Evolutionary conservation across 192 early-diverging fungal species (phyloP), one percentile per base, ranked within the genome.

Genomic region (Oehlia diaphana): DNA sequence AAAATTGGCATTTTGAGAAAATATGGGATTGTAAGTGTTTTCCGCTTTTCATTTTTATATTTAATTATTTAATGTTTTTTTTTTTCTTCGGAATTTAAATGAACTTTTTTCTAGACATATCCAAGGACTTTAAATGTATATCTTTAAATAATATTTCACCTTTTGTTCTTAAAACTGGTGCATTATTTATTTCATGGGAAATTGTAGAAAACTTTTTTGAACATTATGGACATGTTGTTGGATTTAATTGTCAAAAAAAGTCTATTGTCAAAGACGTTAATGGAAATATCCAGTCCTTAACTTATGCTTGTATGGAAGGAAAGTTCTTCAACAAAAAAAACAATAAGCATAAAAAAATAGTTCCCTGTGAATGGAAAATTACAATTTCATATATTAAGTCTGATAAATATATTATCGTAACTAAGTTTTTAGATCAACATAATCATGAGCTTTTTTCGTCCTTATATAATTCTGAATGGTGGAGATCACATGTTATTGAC

Each of bases 21-120:
- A 1, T 77, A 49, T 77, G 75, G 75, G 23, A 77, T 7, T 77
- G 75, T 77, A 23, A 77, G 75, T 66, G 2, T 49, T 14, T 23
- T n/a, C 42, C 8, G 10, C n/a, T 74, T 26, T 26, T 26, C 26
- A 26, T 26, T 26, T 31, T 6, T 4, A 9, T 10, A 19, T 16
- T 50, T 50, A 31, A 49, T 23, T 14, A 9, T 14, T 47, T n/a
- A 28, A 33, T 16, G 0, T 8, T 26, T 23, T 13, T 50, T 72
- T 26, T 31, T 31, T 53, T 47, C n/a, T 72, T n/a, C 21, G 2
- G 39, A 2, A 3, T 49, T 47, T 72, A 26, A 49, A 10, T 72
- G 10, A 47, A 49, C 3, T 14, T 72, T 9, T 14, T n/a, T 28
- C 6, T 39, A 72, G 71, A 72, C 33, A 28, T 31, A 2, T 23